Evolutionary conservation across 352 stramenopile species (phyloP), one percentile per base, ranked within the genome.

Genomic region (Phytophthora agathidicida): DNA sequence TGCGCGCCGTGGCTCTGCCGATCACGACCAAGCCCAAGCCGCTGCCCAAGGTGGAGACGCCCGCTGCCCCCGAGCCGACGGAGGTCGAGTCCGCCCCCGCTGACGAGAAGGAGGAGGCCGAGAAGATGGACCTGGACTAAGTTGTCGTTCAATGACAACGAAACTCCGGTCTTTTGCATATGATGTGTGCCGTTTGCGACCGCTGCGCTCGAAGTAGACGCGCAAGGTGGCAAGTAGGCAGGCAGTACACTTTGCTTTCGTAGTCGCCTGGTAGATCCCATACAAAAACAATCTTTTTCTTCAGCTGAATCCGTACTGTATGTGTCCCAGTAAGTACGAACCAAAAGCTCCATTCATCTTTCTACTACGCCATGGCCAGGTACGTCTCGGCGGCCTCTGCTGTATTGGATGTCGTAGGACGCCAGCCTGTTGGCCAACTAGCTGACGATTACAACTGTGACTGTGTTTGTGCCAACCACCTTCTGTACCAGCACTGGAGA

Each of bases 1-100:
- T 99, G 35, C 86, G 87, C 30, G 86, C 88, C 27, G 74, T 91
- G 41, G 94, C 90, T 48, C 84, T 96, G 53, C 96, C 96, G 19
- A 96, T 99, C 60, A 96, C 98, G 66, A 97, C 96, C 62, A 99
- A 99, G 83, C 96, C 96, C 10, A 98, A 98, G 71, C 91, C 90
- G 44, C 41, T 80, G 38, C 83, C 84, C 1, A 93, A 94, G 80
- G 77, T 88, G 14, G 86, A 96, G 71, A 73, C 72, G 28, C 78
- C 82, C 5, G 52, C 68, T 39, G 55, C 77, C 19, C 52, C 76
- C 9, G 63, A 83, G 47, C 38, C 87, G 27, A 59, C 59, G 35
- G 83, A 87, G 73, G 65, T 41, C 10, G 59, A 71, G 55, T 22
- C 73, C 9, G 48, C 68, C 13, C 49, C 46, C 44, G 46, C 45